Percentiles rank a stretch among this genome's conserved stretches.
Evolutionary conservation across 768 basidiomycete species (phyloP).

Genomic region (Mycena amicta): DNA sequence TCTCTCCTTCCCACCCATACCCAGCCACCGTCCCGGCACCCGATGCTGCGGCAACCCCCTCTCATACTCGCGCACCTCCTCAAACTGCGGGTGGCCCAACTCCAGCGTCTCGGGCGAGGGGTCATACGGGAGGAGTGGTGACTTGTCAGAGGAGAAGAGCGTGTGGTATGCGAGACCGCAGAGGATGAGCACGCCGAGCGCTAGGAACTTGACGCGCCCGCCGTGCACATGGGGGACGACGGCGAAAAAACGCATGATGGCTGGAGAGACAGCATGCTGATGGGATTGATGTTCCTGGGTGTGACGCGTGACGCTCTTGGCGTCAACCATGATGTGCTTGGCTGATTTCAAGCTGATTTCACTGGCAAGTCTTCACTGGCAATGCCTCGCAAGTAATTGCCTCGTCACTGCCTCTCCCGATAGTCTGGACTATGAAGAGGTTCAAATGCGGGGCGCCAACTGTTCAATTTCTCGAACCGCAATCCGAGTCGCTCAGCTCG

Average conservation of each 20-base stretch:
- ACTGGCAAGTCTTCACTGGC: too few species aligned
- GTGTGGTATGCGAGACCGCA: not conserved
- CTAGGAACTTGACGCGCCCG: not conserved
- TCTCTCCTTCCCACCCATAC: not conserved
- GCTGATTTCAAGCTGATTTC: too few species aligned
- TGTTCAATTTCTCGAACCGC: too few species aligned
- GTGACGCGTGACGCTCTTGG: too few species aligned
- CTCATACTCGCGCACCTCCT: conserved; percentile 10
- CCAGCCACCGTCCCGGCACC: not conserved
- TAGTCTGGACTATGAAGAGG: too few species aligned
- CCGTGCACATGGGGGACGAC: not conserved
- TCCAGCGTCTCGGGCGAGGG: not conserved
- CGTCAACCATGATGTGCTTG: too few species aligned
- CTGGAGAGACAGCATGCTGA: too few species aligned
- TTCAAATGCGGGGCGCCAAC: too few species aligned
- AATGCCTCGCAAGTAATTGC: too few species aligned
- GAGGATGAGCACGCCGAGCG: not conserved
- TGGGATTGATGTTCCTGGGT: too few species aligned
- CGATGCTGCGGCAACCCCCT: conserved; percentile 14
- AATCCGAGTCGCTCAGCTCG: too few species aligned
- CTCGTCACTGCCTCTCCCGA: too few species aligned
- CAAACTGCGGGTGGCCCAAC: conserved; percentile 13
- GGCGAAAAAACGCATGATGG: not conserved
- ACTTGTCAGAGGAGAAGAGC: not conserved
- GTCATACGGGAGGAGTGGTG: not conserved